Conservation (phyloP, 1,284 basidiomycete species). For the Cystobasidium sp. region DNA sequence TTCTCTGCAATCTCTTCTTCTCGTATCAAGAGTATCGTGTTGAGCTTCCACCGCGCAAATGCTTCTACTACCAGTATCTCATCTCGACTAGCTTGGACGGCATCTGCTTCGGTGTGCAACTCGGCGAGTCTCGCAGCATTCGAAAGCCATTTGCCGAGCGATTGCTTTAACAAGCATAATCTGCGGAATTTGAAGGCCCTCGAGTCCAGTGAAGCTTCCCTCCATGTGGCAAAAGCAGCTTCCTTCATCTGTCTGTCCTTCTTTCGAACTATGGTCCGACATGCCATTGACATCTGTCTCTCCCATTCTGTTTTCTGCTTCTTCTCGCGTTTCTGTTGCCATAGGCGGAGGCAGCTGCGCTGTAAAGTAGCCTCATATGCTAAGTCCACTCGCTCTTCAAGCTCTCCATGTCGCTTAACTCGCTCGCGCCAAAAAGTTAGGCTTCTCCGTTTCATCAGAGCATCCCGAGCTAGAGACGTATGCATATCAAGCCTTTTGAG, state of each 20-base stretch:
- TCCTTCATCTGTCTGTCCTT: conserved; percentile 7
- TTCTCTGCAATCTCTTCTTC: conserved; percentile 8
- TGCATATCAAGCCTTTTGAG: conserved; percentile 18
- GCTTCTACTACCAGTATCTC: not conserved
- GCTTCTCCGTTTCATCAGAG: conserved; percentile 33
- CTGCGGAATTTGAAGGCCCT: conserved; percentile 2
- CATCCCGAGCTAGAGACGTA: conserved; percentile 34
- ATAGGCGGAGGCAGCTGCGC: conserved; percentile 17
- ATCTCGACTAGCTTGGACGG: conserved; percentile 1
- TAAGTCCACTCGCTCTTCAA: conserved; percentile 14
- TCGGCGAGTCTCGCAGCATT: conserved; percentile 36
- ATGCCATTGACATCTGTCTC: conserved; percentile 25
- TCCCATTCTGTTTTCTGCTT: conserved; percentile 30
- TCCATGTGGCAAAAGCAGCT: conserved; percentile 18
- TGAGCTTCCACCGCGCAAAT: conserved; percentile 32
- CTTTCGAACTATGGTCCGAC: not conserved
- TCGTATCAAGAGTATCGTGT: conserved; percentile 11
- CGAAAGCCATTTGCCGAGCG: conserved; percentile 38
- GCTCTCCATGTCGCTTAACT: conserved; percentile 10
- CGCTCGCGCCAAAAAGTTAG: conserved; percentile 39
- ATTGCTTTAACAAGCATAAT: conserved; percentile 6
- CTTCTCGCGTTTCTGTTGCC: conserved; percentile 11
- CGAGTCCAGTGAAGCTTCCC: conserved; percentile 26
- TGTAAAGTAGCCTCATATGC: conserved; percentile 9
- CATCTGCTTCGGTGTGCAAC: conserved; percentile 8